Base-by-base conservation (phyloP, 208 protist genomes). In the Lotmaria passim region DNA sequence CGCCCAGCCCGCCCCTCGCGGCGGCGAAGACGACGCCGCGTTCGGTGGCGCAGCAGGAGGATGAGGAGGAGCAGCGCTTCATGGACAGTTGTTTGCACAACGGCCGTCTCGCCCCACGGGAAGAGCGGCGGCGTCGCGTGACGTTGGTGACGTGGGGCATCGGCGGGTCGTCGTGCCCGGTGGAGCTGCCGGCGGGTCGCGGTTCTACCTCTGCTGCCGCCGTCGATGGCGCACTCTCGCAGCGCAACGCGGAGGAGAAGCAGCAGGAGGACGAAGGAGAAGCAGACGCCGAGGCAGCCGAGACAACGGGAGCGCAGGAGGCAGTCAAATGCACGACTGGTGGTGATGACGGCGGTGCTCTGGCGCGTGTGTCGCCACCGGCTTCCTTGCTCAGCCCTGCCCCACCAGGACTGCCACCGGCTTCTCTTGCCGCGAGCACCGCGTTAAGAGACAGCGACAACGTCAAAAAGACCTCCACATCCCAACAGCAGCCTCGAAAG, bases 91-190 rank as follows among this genome's bases (percentile, higher is more conserved):
- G 51, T 50, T 33, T 64, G 28, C 53, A 44, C 23, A 63, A 46
- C 26, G 57, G 33, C 6, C 71, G 56, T 26, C 51, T 80, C 14
- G 74, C 46, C 36, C 53, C 38, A n/a, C 68, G 50, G 17, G 75
- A 72, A 61, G 56, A 67, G 63, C 63, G 31, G 48, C 73, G 43
- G 53, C 75, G 39, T 39, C 80, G 63, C 28, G 73, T 78, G 31
- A 68, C 73, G 52, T 33, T 64, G n/a, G 76, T 92, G 11, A 90
- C 74, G 41, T 93, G 87, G 87, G 87, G 87, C 36, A 67, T 90
- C 43, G 87, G 84, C 12, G 82, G 78, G 3, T 73, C 73, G n/a
- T 63, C 87, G 50, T 68, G 70, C 7, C 55, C 76, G 21, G 48
- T 92, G 5, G 64, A 56, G 1, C 38, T 81, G 51, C 56, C 64